Evolutionary conservation across 352 stramenopile species (phyloP), one percentile per base, ranked within the genome.

Genomic region (Phytophthora rubi): DNA sequence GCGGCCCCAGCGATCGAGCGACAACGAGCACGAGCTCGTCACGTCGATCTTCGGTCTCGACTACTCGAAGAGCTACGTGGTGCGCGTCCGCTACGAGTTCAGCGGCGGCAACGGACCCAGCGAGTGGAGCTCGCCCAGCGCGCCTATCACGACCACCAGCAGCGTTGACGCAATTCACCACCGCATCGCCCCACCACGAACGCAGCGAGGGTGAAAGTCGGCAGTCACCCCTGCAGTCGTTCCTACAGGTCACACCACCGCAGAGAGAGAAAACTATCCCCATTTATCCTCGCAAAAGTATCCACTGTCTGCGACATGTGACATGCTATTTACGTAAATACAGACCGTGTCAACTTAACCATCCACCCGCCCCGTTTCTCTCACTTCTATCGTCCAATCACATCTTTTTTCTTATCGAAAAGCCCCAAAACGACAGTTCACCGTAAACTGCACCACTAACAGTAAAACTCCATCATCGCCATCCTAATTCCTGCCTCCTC

Each of bases 11-110:
- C 76, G 72, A 49, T 81, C 81, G 7, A 70, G 67, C 32, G 79
- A 86, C 15, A 86, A 76, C 54, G 82, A 88, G 15, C 74, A 69
- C 1, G 84, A 92, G 67, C 70, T 94, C 13, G 67, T 81, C 6
- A 89, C 86, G 42, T 80, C 83, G 21, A 83, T 94, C 39, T 87
- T 81, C 53, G 86, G 86, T 0, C 83, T 94, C 13, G 86, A 94
- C 62, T 87, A 79, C 37, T 79, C 76, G 30, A 94, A 94, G 59
- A 90, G 74, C 65, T 94, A 91, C 66, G 84, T 94, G 6, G 82
- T 88, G 57, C 84, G 86, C 23, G 71, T 91, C 30, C 86, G 86
- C 28, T 92, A 90, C 57, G 81, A 89, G 64, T 89, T 94, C 58
- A 76, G 71, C 57, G 61, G 33, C 18, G 62, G 73, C 10, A 82